Base-by-base conservation (phyloP, 2,329 filamentous ascomycete species). In the Cladosporium sp. region DNA sequence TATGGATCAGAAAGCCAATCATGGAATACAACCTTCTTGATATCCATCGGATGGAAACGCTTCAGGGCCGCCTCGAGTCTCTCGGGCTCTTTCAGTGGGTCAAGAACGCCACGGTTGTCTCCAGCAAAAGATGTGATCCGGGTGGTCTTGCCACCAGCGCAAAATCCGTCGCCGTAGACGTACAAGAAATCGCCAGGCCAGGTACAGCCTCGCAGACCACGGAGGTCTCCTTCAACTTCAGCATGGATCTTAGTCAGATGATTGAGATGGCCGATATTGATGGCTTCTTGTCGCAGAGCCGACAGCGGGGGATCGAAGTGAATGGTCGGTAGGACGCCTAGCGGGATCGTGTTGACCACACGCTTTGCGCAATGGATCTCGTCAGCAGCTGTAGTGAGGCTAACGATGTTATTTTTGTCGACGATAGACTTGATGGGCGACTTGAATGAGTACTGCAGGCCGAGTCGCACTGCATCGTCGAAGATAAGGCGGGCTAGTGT, bases 1-100 rank as follows among this genome's bases (percentile, higher is more conserved):
- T 59, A 65, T 1, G 57, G 56, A 38, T 67, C 64, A 25, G 56
- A 60, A 22, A 53, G 52, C 65, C 64, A 68, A 43, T 62, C 55
- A 27, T 67, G 63, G 7, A 49, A 53, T 2, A 54, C 40, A 52
- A 51, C 36, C 38, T 30, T 27, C 27, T 36, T 50, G 12, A 42
- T 32, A n/a, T 32, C 45, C 40, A 49, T 49, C 20, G 19, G 39
- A 12, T 25, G 42, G 29, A 29, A 32, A 1, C 18, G 11, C 16
- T 38, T 42, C 16, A 56, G 32, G 0, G 53, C 53, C 2, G 38
- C 13, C 19, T 29, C 36, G 22, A 27, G 22, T 27, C 22, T 27
- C 15, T 43, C 35, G 15, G 32, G 32, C 32, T 29, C 16, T 1
- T 47, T 36, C 3, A 16, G 35, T 3, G 51, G 49, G 39, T 56